Percentiles rank a stretch among this genome's conserved stretches.
Conservation (phyloP, 2,329 filamentous ascomycete species). For the Emydomyces testavorans region DNA sequence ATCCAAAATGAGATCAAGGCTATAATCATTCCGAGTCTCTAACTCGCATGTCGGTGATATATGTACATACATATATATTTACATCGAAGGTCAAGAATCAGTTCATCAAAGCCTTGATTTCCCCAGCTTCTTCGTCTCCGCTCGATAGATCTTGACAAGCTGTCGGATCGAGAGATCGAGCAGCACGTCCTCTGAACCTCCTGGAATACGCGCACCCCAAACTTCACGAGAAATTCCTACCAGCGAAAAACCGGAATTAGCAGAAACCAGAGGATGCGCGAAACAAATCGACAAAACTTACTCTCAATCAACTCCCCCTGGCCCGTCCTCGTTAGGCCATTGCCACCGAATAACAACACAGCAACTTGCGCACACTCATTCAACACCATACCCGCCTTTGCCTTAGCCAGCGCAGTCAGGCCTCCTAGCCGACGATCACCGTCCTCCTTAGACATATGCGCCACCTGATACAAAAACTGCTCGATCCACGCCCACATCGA, state of each 20-base stretch:
- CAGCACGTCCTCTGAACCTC: constrained; percentile 62
- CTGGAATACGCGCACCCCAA: constrained; percentile 50
- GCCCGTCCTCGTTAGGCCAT: constrained; percentile 57
- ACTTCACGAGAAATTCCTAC: constrained; percentile 53
- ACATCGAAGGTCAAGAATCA: background rate
- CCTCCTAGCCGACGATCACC: constrained; percentile 51
- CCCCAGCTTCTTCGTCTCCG: constrained; percentile 25
- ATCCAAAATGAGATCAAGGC: background rate
- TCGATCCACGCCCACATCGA: constrained; percentile 62
- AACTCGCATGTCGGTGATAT: background rate
- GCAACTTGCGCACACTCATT: constrained; percentile 60
- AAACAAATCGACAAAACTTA: constrained; percentile 33
- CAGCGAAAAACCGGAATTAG: background rate
- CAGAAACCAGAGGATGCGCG: constrained; percentile 21
- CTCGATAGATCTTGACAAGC: constrained; percentile 54
- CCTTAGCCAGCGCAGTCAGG: constrained; percentile 60
- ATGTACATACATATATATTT: background rate
- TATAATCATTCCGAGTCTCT: too few species aligned
- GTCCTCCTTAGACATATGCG: constrained; percentile 42
- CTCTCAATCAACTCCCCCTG: constrained; percentile 61
- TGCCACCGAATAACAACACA: constrained; percentile 61
- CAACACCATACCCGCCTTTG: constrained; percentile 58
- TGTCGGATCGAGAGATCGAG: constrained; percentile 59
- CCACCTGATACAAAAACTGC: constrained; percentile 57
- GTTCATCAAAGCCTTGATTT: constrained; percentile 16